phyloP scores from a whole-genome alignment of 1,284 basidiomycete species.

The Ustilago crameri region DNA sequence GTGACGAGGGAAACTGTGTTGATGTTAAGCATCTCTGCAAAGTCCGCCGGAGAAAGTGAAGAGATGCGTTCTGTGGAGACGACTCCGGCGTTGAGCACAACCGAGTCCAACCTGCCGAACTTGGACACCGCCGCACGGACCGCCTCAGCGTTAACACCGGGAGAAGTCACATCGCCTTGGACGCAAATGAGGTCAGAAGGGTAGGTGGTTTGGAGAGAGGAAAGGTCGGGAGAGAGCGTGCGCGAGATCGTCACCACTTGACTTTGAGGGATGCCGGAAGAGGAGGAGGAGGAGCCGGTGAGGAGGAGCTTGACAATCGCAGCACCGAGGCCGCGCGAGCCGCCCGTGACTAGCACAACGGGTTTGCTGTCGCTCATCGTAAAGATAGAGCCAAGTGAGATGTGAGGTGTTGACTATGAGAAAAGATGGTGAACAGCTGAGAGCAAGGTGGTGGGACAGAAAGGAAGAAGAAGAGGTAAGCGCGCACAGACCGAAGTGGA shows the following conservation, averaged over 20 bases:
- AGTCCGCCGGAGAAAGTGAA: conserved; percentile 72
- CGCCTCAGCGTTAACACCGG: conserved; percentile 74
- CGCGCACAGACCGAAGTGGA: no score
- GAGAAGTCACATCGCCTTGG: conserved; percentile 74
- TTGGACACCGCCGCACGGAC: conserved; percentile 74
- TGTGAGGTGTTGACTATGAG: no score
- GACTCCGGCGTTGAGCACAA: conserved; percentile 82
- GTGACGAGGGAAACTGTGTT: conserved; percentile 85
- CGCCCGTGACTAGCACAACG: conserved; percentile 63
- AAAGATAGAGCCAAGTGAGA: no score
- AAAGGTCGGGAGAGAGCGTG: conserved; percentile 75
- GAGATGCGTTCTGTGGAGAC: conserved; percentile 69
- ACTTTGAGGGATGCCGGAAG: conserved; percentile 59
- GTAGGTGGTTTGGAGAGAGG: conserved; percentile 71
- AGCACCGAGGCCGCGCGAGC: conserved; percentile 78
- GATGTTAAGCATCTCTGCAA: conserved; percentile 75
- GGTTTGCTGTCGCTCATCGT: conserved; percentile 35
- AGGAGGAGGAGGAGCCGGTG: conserved; percentile 30
- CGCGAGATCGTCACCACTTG: conserved; percentile 82
- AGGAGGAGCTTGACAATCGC: conserved; percentile 77
- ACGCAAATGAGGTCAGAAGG: conserved; percentile 68
- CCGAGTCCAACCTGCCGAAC: conserved; percentile 77
- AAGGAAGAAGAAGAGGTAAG: no score
- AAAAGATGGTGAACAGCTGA: no score
- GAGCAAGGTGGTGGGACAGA: no score